These are phyloP conservation scores for Noccaea bulbosa DNA, from an alignment of 345 rosid species.

Conservation along the genomic window DNA sequence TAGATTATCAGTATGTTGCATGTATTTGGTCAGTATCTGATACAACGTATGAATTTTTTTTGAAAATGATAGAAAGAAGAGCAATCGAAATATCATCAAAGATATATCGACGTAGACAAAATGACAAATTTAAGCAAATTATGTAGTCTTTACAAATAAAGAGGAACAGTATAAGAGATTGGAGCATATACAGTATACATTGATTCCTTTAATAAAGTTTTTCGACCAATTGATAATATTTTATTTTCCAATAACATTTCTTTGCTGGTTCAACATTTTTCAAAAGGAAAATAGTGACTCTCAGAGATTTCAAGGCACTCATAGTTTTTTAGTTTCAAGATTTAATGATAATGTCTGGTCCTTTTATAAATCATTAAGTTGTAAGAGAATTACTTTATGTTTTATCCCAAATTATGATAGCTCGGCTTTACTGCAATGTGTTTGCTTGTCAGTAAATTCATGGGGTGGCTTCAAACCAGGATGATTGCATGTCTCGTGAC, in stretches of 20 bases:
- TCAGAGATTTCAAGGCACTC: slow-evolving; percentile 40
- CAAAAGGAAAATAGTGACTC: slow-evolving; percentile 32
- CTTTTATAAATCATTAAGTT: slow-evolving; percentile 42
- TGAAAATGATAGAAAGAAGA: background rate
- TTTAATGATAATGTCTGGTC: slow-evolving; percentile 41
- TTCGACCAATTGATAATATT: background rate
- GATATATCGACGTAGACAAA: background rate
- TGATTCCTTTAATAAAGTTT: background rate
- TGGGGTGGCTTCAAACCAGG: slow-evolving; percentile 43
- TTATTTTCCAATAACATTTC: too few relatives aligned
- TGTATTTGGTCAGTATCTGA: slow-evolving; percentile 31
- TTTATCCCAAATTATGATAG: slow-evolving; percentile 34
- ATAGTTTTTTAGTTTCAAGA: slow-evolving; percentile 40
- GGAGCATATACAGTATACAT: background rate
- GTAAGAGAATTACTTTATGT: slow-evolving; percentile 41
- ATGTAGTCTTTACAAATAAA: background rate
- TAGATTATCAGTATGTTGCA: slow-evolving; percentile 34
- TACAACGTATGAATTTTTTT: slow-evolving; percentile 22
- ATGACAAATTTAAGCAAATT: background rate
- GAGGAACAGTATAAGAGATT: background rate
- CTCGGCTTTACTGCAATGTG: slow-evolving; percentile 43
- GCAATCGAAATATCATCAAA: background rate
- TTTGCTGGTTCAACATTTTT: background rate
- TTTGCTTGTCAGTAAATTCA: slow-evolving; percentile 47
- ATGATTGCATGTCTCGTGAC: slow-evolving; percentile 46